Conservation (phyloP, 2,329 filamentous ascomycete genomes). For the Penicillium sp. region DNA sequence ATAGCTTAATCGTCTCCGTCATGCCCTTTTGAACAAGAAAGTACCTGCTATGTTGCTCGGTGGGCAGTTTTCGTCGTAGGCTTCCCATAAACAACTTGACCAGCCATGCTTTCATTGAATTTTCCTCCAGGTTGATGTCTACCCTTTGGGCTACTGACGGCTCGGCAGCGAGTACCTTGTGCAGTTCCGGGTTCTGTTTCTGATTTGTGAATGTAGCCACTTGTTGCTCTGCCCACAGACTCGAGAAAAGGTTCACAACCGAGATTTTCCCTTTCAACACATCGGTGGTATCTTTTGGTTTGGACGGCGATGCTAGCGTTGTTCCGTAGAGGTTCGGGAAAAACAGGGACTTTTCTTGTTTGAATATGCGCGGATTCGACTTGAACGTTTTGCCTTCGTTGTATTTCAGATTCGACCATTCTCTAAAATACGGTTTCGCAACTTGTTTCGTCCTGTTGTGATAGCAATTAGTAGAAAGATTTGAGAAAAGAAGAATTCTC, state of each 20-base stretch:
- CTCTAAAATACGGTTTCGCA: constrained; percentile 86
- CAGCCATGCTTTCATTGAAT: constrained; percentile 60
- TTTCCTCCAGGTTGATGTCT: constrained; percentile 86
- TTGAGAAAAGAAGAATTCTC: background rate
- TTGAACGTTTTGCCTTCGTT: constrained; percentile 87
- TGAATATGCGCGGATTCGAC: constrained; percentile 79
- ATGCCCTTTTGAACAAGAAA: constrained; percentile 59
- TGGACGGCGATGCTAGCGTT: constrained; percentile 62
- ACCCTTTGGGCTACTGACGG: constrained; percentile 65
- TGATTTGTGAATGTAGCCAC: constrained; percentile 65
- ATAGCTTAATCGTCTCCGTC: constrained; percentile 53
- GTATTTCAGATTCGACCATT: constrained; percentile 84
- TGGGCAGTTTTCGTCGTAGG: constrained; percentile 45
- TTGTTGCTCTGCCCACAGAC: constrained; percentile 81
- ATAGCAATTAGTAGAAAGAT: background rate
- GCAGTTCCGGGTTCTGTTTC: constrained; percentile 66
- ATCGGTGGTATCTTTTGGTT: constrained; percentile 67
- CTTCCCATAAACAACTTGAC: constrained; percentile 52
- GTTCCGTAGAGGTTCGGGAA: constrained; percentile 87
- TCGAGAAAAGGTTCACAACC: constrained; percentile 77
- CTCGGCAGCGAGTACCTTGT: constrained; percentile 54
- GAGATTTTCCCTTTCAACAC: constrained; percentile 69
- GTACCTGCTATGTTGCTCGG: constrained; percentile 54
- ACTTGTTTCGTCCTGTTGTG: constrained; percentile 64
- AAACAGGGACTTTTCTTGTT: constrained; percentile 74